These are phyloP conservation scores for Pleodorina starrii DNA, from an alignment of 139 green algal genomes.

Conservation along the genomic window DNA sequence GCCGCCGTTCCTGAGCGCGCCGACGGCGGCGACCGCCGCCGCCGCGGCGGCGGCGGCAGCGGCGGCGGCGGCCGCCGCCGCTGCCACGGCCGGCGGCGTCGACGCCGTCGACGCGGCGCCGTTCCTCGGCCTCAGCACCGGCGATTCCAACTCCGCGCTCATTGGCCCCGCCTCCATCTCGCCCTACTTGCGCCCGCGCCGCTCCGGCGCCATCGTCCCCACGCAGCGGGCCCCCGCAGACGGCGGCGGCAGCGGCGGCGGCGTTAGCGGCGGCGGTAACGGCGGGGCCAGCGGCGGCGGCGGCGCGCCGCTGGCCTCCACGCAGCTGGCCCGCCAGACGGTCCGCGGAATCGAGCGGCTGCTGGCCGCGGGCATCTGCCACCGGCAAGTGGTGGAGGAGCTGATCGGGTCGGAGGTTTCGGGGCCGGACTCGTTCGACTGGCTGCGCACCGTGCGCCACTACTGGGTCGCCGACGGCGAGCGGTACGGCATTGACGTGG, in stretches of 20 bases:
- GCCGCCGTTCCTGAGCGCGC: neutral
- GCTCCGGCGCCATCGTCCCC: neutral
- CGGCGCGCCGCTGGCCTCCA: neutral
- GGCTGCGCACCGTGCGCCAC: slow-evolving; percentile 58
- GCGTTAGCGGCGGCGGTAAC: neutral
- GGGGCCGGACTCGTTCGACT: slow-evolving; percentile 51
- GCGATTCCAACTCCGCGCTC: neutral
- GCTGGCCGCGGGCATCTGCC: slow-evolving; percentile 53
- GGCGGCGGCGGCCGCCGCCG: neutral
- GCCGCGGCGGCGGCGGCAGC: neutral
- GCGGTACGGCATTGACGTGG: slow-evolving; percentile 38
- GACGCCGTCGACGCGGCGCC: neutral
- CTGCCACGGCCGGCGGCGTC: neutral
- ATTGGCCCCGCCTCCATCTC: slow-evolving; percentile 12
- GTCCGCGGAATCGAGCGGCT: slow-evolving; percentile 55
- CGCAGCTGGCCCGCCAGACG: neutral
- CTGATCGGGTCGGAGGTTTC: slow-evolving; percentile 47
- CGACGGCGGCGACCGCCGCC: neutral
- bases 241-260: neutral
- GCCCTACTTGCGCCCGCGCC: neutral
- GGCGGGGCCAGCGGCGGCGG: too few relatives aligned
- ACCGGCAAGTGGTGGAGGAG: slow-evolving; percentile 59
- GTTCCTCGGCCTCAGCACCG: neutral
- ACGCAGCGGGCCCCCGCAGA: slow-evolving; percentile 1
- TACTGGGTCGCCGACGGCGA: slow-evolving; percentile 59